Conservation (phyloP, 768 basidiomycete species). For the Suillus lakei region DNA sequence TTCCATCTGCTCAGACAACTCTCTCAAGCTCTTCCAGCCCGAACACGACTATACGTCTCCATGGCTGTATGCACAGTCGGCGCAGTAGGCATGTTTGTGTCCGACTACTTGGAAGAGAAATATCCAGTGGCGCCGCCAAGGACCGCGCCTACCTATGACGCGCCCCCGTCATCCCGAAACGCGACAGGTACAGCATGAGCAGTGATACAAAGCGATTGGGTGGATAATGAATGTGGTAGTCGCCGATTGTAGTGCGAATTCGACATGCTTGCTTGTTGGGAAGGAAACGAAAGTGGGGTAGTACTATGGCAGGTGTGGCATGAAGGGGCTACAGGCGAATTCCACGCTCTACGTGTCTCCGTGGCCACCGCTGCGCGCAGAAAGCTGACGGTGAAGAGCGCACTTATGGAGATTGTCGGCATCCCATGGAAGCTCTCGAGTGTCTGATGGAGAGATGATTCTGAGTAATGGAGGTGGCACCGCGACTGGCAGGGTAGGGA, state of each 20-base stretch:
- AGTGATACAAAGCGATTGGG: constrained; percentile 6
- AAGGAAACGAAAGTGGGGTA: neutral
- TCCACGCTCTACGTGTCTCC: constrained; percentile 6
- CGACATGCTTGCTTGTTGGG: neutral
- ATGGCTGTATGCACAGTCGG: constrained; percentile 53
- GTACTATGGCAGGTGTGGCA: neutral
- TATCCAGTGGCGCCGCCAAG: constrained; percentile 26
- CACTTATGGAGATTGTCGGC: constrained; percentile 16
- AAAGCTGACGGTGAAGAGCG: constrained; percentile 26
- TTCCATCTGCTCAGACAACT: constrained; percentile 16
- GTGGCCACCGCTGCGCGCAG: constrained; percentile 19
- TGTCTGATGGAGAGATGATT: neutral
- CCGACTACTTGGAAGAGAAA: constrained; percentile 55
- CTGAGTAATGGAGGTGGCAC: neutral
- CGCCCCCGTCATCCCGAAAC: neutral
- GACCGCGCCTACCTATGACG: neutral
- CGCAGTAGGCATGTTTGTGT: constrained; percentile 49
- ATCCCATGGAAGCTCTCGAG: constrained; percentile 33
- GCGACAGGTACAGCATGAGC: neutral
- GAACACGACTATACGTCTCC: constrained; percentile 56
- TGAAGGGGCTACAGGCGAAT: neutral
- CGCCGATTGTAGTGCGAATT: neutral
- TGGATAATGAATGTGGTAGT: constrained; percentile 3
- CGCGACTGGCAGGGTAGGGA: constrained; percentile 7
- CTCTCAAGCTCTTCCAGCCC: constrained; percentile 53